Evolutionary conservation across 805 yeast species (phyloP).

Genomic region (Starmerella gropengiesseri): DNA sequence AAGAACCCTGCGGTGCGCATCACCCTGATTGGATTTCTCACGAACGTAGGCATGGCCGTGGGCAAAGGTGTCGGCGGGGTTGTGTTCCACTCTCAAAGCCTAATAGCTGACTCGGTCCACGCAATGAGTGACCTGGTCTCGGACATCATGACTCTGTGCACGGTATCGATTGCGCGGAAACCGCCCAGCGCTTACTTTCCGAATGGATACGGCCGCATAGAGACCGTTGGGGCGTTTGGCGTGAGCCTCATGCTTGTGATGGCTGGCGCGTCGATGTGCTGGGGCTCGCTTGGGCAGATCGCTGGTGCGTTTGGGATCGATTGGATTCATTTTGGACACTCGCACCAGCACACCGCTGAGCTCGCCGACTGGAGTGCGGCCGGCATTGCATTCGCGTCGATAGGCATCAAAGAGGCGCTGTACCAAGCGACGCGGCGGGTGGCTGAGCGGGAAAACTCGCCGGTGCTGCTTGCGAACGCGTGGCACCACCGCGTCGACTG

Average conservation of each 20-base stretch:
- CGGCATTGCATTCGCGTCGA: slow-evolving; percentile 87
- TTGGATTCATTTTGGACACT: slow-evolving; percentile 38
- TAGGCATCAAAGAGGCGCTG: slow-evolving; percentile 77
- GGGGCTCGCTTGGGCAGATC: slow-evolving; percentile 54
- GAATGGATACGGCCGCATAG: slow-evolving; percentile 84
- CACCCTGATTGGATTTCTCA: slow-evolving; percentile 81
- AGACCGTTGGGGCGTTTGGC: slow-evolving; percentile 80
- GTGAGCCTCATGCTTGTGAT: slow-evolving; percentile 72
- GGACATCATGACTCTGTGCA: slow-evolving; percentile 77
- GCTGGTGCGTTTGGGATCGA: slow-evolving; percentile 31
- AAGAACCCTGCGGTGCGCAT: slow-evolving; percentile 81
- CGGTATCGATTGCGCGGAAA: slow-evolving; percentile 65
- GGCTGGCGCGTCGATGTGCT: slow-evolving; percentile 89
- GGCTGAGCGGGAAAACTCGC: slow-evolving; percentile 68
- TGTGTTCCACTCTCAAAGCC: slow-evolving; percentile 86
- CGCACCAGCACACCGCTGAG: slow-evolving; percentile 25
- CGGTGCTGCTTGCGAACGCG: slow-evolving; percentile 89
- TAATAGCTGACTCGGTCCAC: slow-evolving; percentile 90
- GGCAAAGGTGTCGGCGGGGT: slow-evolving; percentile 85
- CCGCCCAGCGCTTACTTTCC: slow-evolving; percentile 57
- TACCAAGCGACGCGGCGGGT: slow-evolving; percentile 72
- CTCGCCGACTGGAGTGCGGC: slow-evolving; percentile 79
- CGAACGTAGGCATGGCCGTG: slow-evolving; percentile 74
- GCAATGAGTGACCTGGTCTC: slow-evolving; percentile 83
- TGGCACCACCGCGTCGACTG: slow-evolving; percentile 98